phyloP scores from a whole-genome alignment of 2,329 filamentous ascomycete species.

The Tolypocladium paradoxum region DNA sequence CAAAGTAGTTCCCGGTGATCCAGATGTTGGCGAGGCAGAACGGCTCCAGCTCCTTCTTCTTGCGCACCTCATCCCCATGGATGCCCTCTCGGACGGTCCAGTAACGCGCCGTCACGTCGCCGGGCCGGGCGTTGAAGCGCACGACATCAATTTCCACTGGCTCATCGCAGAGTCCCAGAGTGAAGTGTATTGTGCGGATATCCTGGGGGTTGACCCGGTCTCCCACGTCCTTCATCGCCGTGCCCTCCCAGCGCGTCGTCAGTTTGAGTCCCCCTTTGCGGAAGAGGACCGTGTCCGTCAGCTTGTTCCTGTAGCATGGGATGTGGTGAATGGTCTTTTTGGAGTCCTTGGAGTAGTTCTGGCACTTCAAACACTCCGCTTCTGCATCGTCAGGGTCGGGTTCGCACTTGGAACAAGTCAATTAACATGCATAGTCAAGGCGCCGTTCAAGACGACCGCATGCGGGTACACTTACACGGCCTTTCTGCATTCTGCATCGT shows the following conservation, averaged over 20 bases:
- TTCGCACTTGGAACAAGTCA: slow-evolving; percentile 21
- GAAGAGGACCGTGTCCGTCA: slow-evolving; percentile 29
- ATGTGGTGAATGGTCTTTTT: slow-evolving; percentile 36
- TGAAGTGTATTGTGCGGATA: slow-evolving; percentile 24
- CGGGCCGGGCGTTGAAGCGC: slow-evolving; percentile 24
- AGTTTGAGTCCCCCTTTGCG: slow-evolving; percentile 32
- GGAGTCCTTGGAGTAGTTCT: slow-evolving; percentile 24
- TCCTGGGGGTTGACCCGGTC: slow-evolving; percentile 17
- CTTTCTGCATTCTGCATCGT: slow-evolving; percentile 32
- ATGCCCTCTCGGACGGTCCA: slow-evolving; percentile 23
- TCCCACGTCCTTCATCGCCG: slow-evolving; percentile 28
- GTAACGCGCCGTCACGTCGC: slow-evolving; percentile 27
- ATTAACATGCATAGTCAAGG: too few species aligned
- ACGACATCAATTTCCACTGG: slow-evolving; percentile 29
- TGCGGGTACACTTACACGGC: slow-evolving; percentile 23
- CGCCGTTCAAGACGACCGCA: background rate
- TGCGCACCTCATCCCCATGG: slow-evolving; percentile 8
- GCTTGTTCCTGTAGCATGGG: slow-evolving; percentile 31
- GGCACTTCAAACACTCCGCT: slow-evolving; percentile 29
- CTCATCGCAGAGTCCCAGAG: slow-evolving; percentile 23
- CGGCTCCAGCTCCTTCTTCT: slow-evolving; percentile 21
- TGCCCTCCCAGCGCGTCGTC: slow-evolving; percentile 31
- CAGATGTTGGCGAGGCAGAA: slow-evolving; percentile 31
- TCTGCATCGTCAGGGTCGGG: slow-evolving; percentile 18
- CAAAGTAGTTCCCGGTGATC: slow-evolving; percentile 20